Conservation (phyloP, 1,139 yeast species). For the Candida tunisiensis region DNA sequence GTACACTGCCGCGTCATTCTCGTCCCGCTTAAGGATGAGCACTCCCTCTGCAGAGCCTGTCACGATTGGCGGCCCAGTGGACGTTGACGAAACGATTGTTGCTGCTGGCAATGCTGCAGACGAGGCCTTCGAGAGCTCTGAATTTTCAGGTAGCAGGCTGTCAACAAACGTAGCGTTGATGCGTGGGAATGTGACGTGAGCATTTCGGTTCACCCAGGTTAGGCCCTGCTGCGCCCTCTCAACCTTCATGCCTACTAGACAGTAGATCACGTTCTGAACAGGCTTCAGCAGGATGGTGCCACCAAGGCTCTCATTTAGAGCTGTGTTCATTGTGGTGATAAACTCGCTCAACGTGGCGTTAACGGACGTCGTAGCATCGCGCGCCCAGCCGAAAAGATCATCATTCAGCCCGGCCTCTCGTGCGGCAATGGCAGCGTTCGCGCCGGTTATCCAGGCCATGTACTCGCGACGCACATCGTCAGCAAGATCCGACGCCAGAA, state of each 20-base stretch:
- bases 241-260: slow-evolving; percentile 64
- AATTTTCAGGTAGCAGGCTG: no score
- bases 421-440: slow-evolving; percentile 29
- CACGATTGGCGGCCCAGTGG: no score
- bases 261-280: slow-evolving; percentile 45
- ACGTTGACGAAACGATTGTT: no score
- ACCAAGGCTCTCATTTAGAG: slow-evolving; percentile 39
- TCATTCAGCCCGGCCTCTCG: slow-evolving; percentile 37
- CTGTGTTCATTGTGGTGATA: slow-evolving; percentile 33
- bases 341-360: slow-evolving; percentile 39
- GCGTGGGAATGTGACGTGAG: slow-evolving; percentile 43
- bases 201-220: slow-evolving; percentile 58
- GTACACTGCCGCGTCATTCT: no score
- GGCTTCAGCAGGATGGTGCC: slow-evolving; percentile 51
- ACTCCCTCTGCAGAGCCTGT: no score
- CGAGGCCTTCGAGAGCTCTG: no score
- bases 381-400: slow-evolving; percentile 51
- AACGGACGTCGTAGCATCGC: slow-evolving; percentile 33
- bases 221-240: slow-evolving; percentile 49
- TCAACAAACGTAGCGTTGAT: slow-evolving; percentile 23
- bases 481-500: slow-evolving; percentile 6
- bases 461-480: slow-evolving; percentile 8
- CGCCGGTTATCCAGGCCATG: slow-evolving; percentile 30
- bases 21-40: no score
- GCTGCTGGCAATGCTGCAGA: no score